Evolutionary conservation across 2,329 filamentous ascomycete genomes (phyloP).

Genomic region (Juglanconis sp.): DNA sequence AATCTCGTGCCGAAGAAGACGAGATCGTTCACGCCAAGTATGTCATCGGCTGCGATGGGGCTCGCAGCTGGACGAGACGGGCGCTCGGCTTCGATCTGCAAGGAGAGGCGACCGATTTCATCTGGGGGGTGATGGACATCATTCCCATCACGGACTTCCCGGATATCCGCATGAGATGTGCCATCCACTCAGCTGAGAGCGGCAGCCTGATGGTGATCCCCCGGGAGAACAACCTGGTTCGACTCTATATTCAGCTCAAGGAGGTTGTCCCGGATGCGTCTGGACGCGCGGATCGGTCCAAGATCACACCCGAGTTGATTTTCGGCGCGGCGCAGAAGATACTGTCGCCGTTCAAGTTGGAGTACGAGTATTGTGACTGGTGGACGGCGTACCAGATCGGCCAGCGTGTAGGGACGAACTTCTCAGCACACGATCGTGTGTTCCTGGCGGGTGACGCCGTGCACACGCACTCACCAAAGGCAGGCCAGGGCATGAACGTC

Average conservation of each 20-base stretch:
- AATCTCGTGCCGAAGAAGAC: slow-evolving; percentile 31
- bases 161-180: slow-evolving; percentile 28
- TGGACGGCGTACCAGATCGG: slow-evolving; percentile 67
- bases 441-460: slow-evolving; percentile 70
- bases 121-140: slow-evolving; percentile 29
- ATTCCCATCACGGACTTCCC: slow-evolving; percentile 29
- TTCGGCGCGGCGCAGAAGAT: slow-evolving; percentile 62
- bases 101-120: slow-evolving; percentile 26
- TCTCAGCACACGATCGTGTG: slow-evolving; percentile 54
- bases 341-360: slow-evolving; percentile 63
- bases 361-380: slow-evolving; percentile 64
- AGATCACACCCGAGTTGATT: slow-evolving; percentile 62
- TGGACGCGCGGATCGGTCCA: slow-evolving; percentile 53
- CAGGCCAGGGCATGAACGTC: slow-evolving; percentile 71
- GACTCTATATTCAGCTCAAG: slow-evolving; percentile 63
- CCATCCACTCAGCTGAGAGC: slow-evolving; percentile 26
- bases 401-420: slow-evolving; percentile 58
- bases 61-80: slow-evolving; percentile 62
- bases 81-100: slow-evolving; percentile 40
- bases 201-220: slow-evolving; percentile 30
- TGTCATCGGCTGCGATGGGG: slow-evolving; percentile 66
- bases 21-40: slow-evolving; percentile 57
- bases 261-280: slow-evolving; percentile 40
- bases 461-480: slow-evolving; percentile 56
- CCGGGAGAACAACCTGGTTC: slow-evolving; percentile 48